Conservation (phyloP, 306 rosid genomes). For the Prosopis cineraria region DNA sequence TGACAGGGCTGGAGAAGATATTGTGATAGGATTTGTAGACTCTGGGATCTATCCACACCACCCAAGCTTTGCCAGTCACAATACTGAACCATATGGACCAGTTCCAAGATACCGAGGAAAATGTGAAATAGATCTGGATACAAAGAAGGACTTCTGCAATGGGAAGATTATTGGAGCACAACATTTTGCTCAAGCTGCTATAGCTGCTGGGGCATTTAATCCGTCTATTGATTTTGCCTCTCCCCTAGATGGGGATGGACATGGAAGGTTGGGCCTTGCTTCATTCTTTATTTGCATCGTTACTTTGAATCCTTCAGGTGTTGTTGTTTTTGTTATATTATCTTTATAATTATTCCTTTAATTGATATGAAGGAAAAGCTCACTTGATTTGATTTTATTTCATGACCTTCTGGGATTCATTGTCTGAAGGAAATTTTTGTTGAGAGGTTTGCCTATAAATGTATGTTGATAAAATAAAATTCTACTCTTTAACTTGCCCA, state of each 20-base stretch:
- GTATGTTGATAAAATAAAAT: not conserved
- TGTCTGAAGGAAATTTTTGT: not conserved
- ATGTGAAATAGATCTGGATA: constrained; percentile 89
- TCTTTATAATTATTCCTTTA: not conserved
- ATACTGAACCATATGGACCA: constrained; percentile 81
- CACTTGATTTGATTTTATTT: not conserved
- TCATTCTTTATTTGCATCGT: constrained; percentile 29
- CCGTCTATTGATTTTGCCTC: constrained; percentile 93
- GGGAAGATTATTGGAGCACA: constrained; percentile 99
- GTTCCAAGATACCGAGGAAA: constrained; percentile 85
- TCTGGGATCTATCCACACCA: constrained; percentile 93
- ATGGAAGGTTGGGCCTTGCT: constrained; percentile 77
- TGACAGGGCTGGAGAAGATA: constrained; percentile 97
- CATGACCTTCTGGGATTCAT: not conserved
- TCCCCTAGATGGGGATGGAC: constrained; percentile 98
- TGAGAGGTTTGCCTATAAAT: not conserved
- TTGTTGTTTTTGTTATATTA: not conserved
- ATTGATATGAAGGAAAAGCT: not conserved
- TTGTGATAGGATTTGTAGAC: constrained; percentile 96
- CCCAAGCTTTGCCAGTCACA: constrained; percentile 80
- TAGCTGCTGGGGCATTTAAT: constrained; percentile 91
- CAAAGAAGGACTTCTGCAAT: constrained; percentile 82
- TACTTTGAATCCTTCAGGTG: not conserved
- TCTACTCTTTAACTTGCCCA: not conserved
- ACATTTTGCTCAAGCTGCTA: constrained; percentile 97